Evolutionary conservation across 257 asterid genomes (phyloP).

Genomic region (Salvia miltiorrhiza): DNA sequence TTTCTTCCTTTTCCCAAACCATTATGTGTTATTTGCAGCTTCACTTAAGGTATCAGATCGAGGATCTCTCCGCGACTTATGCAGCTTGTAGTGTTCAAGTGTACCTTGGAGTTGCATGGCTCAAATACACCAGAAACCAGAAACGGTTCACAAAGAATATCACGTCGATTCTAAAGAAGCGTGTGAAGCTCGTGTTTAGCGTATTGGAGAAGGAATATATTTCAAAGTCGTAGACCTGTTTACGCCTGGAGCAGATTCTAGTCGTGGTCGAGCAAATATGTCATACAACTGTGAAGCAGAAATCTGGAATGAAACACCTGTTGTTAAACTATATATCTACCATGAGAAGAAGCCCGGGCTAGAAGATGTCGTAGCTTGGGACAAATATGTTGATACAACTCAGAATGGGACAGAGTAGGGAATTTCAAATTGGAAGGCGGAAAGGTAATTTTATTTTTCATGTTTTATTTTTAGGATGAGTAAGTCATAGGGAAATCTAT

Average conservation of each 20-base stretch:
- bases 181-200: constrained; percentile 68
- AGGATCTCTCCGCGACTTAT: constrained; percentile 63
- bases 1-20: background rate
- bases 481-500: too few relatives aligned
- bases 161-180: constrained; percentile 56
- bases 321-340: too few relatives aligned
- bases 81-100: constrained; percentile 79
- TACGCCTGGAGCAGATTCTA: background rate
- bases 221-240: constrained; percentile 31
- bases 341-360: too few relatives aligned
- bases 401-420: too few relatives aligned
- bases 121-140: constrained; percentile 67
- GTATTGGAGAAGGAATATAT: constrained; percentile 81
- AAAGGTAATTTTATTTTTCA: too few relatives aligned
- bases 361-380: too few relatives aligned
- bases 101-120: constrained; percentile 74
- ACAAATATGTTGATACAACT: too few relatives aligned
- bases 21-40: constrained; percentile 48
- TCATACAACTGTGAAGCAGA: background rate
- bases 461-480: too few relatives aligned
- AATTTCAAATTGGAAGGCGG: too few relatives aligned
- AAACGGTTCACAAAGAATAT: constrained; percentile 82
- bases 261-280: background rate
- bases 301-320: too few relatives aligned
- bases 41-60: constrained; percentile 78